Evolutionary conservation across 495 filamentous ascomycete genomes (phyloP), one percentile per base, ranked within the genome.

Genomic region (Neurospora sp.): DNA sequence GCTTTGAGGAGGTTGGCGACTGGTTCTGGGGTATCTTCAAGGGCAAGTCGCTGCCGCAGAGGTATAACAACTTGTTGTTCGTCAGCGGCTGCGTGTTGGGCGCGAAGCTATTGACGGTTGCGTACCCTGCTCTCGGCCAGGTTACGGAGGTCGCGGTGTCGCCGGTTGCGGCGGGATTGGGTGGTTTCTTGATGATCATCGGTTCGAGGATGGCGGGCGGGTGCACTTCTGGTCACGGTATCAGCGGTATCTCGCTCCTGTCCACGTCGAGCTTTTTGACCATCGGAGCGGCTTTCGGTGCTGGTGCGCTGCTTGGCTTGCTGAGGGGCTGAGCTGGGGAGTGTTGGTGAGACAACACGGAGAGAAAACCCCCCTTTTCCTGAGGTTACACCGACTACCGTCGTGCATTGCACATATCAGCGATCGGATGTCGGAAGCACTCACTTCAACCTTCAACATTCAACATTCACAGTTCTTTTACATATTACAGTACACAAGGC

Each of bases 141-240:
- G 68, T 72, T 14, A 73, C 80, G 0, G 69, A 73, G 4, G 71
- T 79, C 7, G 74, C 70, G 3, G 76, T 80, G 22, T 72, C 73
- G 41, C 82, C 83, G 42, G 39, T 72, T 59, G 79, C 77, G 70
- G 80, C 84, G 2, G 70, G 82, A 22, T 27, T 84, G 35, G 88
- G 87, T 20, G 87, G 87, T 20, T 79, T 83, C 27, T 72, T 87
- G 69, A 81, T 89, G 77, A 78, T 85, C 2, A 61, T 89, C 31
- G 87, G 88, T 17, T 81, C 86, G 38, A 78, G 87, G 69, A 79
- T 89, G 61, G 87, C 83, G 0, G 87, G 87, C 5, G 87, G 87
- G 3, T 90, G 87, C 72, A 89, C 87, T 0, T 88, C 85, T 31
- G 88, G 87, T 0, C 88, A 89, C 74, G 88, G 88, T 2, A 88